Base-by-base conservation (phyloP, 2,329 filamentous ascomycete genomes). In the Teratosphaeria nubilosa region DNA sequence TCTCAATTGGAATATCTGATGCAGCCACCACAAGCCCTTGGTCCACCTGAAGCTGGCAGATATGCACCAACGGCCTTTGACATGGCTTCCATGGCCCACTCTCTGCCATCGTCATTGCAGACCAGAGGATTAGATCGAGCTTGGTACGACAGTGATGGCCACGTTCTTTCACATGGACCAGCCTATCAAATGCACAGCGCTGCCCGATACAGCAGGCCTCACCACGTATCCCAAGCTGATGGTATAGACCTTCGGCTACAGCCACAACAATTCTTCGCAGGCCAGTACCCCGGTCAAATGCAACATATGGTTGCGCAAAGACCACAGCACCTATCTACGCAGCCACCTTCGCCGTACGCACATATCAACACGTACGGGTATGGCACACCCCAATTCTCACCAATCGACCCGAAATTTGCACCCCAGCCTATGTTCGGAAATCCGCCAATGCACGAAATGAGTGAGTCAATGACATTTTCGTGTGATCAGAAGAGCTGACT, bases 301-400 rank as follows among this genome's bases (percentile, higher is more conserved):
- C 25, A 34, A 30, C 25, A 16, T 53, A 53, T 30, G 25, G 25
- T 30, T 27, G 51, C 22, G 16, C 51, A 30, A 9, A 5, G 25
- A 53, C 13, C 25, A 4, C 53, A 41, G 13, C 48, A 27, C 20
- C n/a, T 32, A 27, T 25, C 25, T 11, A 14, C 5, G 59, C 64
- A 61, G 34, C 58, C 58, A 20, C 63, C 65, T 25, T 51, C 62
- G 27, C 63, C 55, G 34, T 68, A 64, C 55, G 57, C 62, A 5
- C 65, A 58, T 14, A 56, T 68, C 25, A 62, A 69, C 51, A 59
- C 62, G 20, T 69, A 66, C 51, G 63, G 58, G 5, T 70, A 66
- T 52, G 61, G 56, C 30, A 58, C 64, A 5, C 24, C 62, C 5
- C 64, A 61, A 14, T 65, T 63, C 55, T 62, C 64, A 2, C 60